Evolutionary conservation across 768 basidiomycete species (phyloP), one percentile per base, ranked within the genome.

Genomic region (Phlegmacium glaucopus): DNA sequence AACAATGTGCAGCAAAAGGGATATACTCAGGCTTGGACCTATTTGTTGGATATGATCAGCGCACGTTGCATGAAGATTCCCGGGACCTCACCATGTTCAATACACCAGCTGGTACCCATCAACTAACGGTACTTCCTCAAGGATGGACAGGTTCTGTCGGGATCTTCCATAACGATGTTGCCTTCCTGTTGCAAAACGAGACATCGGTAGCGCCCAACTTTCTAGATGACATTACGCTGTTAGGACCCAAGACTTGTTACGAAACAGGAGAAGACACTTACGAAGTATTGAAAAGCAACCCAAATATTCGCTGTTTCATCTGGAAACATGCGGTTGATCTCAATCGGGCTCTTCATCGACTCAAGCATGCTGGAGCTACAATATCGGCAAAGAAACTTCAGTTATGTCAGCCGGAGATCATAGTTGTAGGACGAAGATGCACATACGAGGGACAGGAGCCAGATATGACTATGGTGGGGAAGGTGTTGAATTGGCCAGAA

Each of bases 121-220:
- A 53, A 0, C 54, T 68, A 0, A 53, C 49, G 0, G 45, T 51
- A 1, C 44, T 68, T 0, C 63, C 62, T 0, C 62, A 62, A 59
- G 68, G 68, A 0, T 61, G 60, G 48, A 65, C 67, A 1, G 66
- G 68, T 15, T 56, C 58, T 0, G 53, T 64, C 1, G 70, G 35
- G 58, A n/a, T n/a, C n/a, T n/a, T n/a, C n/a, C n/a, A n/a, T n/a
- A n/a, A n/a, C n/a, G n/a, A n/a, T n/a, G n/a, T 69, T 16, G 46
- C 51, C 0, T 60, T 64, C 16, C 50, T 69, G 3, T 46, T 71
- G 0, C 60, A 67, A 27, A 37, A 62, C 2, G 60, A 70, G 25
- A 67, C 42, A 1, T 34, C 57, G 26, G 44, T 58, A 6, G 50
- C 57, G 2, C 42, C 48, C 2, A 52, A 54, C 42, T 63, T 59